These are phyloP conservation scores for Flaveria brownii DNA, from an alignment of 129 eudicot species.

Conservation along the genomic window DNA sequence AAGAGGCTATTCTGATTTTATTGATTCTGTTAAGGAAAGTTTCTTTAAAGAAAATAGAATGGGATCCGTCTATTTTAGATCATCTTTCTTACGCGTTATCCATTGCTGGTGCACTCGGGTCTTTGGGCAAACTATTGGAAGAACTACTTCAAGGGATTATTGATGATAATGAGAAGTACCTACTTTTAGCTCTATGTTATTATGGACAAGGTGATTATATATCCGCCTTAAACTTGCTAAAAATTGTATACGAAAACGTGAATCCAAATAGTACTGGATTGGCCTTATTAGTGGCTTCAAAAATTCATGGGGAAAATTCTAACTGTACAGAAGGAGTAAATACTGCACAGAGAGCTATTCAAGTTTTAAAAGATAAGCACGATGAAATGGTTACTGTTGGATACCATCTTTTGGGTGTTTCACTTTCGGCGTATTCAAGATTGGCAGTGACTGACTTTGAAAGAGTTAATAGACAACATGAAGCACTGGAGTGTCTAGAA, in stretches of 20 bases:
- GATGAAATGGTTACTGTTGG: constrained; percentile 52
- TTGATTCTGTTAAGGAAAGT: constrained; percentile 64
- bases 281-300: constrained; percentile 63
- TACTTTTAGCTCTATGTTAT: constrained; percentile 71
- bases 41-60: constrained; percentile 45
- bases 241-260: constrained; percentile 38
- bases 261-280: constrained; percentile 43
- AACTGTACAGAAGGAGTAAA: constrained; percentile 49
- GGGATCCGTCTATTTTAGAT: constrained; percentile 84
- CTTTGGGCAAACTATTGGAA: constrained; percentile 66
- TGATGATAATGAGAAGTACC: constrained; percentile 51
- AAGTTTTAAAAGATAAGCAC: constrained; percentile 43
- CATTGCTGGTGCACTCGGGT: constrained; percentile 52
- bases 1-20: constrained; percentile 80
- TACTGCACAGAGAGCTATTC: constrained; percentile 57
- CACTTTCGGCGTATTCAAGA: constrained; percentile 53
- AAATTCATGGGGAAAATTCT: constrained; percentile 45
- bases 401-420: constrained; percentile 54
- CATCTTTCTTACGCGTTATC: constrained; percentile 77
- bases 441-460: constrained; percentile 44
- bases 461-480: constrained; percentile 53
- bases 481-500: constrained; percentile 66
- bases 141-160: constrained; percentile 62
- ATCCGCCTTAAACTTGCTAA: constrained; percentile 58
- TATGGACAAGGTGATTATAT: constrained; percentile 57